These are phyloP conservation scores for Pseudonitzschia delicatissima DNA, from an alignment of 108 stramenopile species.

Conservation along the genomic window DNA sequence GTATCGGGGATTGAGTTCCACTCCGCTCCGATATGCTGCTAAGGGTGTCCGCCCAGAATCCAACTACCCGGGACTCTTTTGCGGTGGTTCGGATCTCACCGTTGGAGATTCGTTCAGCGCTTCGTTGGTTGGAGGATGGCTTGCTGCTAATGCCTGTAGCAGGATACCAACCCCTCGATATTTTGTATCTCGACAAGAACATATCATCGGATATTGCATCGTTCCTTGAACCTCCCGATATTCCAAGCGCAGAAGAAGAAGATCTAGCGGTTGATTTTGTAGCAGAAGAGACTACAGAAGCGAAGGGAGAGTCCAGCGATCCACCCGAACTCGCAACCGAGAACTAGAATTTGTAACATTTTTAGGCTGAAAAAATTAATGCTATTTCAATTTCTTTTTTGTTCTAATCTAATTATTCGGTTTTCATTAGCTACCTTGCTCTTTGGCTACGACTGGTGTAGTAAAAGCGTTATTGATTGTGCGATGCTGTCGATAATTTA, in stretches of 20 bases:
- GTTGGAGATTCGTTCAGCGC: conserved; percentile 80
- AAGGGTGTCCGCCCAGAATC: conserved; percentile 81
- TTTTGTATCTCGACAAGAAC: conserved; percentile 78
- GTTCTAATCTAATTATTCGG: neutral
- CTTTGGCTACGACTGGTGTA: neutral
- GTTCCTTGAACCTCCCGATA: conserved; percentile 57
- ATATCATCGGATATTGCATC: conserved; percentile 68
- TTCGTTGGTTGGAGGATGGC: conserved; percentile 73
- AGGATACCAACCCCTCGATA: conserved; percentile 75
- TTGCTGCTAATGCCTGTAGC: conserved; percentile 84
- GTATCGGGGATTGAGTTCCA: conserved; percentile 71
- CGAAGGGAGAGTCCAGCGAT: conserved; percentile 5
- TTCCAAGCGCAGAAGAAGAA: conserved; percentile 49
- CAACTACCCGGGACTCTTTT: conserved; percentile 72
- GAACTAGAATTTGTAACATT: neutral
- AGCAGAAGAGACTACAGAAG: neutral
- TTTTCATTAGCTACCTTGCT: no score
- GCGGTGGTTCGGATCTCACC: conserved; percentile 80
- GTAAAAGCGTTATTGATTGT: neutral
- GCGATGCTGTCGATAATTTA: neutral
- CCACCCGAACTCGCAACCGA: conserved; percentile 8
- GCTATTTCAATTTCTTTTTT: neutral
- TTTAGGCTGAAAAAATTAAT: neutral
- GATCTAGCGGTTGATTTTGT: conserved; percentile 58
- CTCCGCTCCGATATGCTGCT: conserved; percentile 77